Evolutionary conservation across 257 asterid genomes (phyloP).

Genomic region (Dorcoceras hygrometricum): DNA sequence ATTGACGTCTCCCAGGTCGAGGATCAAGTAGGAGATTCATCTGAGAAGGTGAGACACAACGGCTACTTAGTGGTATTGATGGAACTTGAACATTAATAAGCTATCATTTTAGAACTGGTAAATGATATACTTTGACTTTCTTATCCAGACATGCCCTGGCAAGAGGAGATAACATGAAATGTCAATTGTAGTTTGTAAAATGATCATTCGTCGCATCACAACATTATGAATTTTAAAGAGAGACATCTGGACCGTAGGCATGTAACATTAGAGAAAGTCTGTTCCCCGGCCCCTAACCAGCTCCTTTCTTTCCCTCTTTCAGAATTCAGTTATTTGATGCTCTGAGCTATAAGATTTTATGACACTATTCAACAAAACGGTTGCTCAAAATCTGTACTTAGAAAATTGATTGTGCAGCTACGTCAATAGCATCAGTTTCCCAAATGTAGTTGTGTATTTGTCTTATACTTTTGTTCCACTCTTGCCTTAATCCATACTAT

Average conservation of each 20-base stretch:
- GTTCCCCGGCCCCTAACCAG: background rate
- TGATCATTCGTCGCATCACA: background rate
- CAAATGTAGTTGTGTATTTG: background rate
- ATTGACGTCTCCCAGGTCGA: slow-evolving; percentile 63
- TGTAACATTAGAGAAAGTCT: background rate
- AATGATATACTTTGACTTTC: too few relatives aligned
- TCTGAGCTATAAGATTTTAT: background rate
- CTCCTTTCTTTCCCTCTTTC: background rate
- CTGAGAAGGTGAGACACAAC: slow-evolving; percentile 51
- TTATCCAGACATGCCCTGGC: too few relatives aligned
- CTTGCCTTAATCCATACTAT: background rate
- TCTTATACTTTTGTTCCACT: background rate
- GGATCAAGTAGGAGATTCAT: slow-evolving; percentile 61
- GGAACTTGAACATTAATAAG: background rate
- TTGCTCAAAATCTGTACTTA: background rate
- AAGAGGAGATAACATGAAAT: background rate
- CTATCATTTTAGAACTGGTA: background rate
- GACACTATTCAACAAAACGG: background rate
- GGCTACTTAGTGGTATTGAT: background rate
- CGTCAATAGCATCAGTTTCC: background rate
- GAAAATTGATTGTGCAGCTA: background rate
- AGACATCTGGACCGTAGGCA: background rate
- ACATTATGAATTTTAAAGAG: too few relatives aligned
- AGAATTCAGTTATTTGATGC: background rate
- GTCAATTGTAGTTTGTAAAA: background rate